A percentile compares a stretch with the other conserved stretches of the same genome.
Conservation (phyloP, 73 alveolate species). For the Stentor roeselii region DNA sequence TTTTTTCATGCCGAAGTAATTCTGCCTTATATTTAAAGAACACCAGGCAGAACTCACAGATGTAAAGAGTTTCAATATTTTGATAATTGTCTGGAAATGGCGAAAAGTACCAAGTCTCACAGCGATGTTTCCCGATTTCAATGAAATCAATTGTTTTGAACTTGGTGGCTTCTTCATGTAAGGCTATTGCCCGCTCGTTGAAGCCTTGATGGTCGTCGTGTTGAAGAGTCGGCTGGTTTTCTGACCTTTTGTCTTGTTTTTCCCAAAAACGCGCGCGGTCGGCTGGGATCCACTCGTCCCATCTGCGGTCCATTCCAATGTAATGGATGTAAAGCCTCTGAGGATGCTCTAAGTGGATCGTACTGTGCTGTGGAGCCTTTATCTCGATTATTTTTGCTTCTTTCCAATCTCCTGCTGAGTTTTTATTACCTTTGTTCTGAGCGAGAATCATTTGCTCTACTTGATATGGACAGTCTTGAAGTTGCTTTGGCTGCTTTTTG, state of each 20-base stretch:
- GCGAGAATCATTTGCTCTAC: neutral
- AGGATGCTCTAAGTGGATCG: neutral
- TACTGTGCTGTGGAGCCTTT: neutral
- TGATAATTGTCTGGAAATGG: conserved; percentile 66
- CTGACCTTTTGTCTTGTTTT: conserved; percentile 5
- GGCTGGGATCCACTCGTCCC: conserved; percentile 37
- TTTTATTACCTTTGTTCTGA: conserved; percentile 3
- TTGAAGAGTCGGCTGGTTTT: conserved; percentile 28
- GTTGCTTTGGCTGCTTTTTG: neutral
- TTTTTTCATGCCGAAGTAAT: conserved; percentile 47
- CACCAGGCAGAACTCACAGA: conserved; percentile 89
- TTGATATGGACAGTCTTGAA: neutral
- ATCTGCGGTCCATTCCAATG: conserved; percentile 36
- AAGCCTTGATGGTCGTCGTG: conserved; percentile 61
- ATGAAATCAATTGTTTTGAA: conserved; percentile 55
- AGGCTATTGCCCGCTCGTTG: conserved; percentile 36
- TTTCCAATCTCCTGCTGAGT: neutral
- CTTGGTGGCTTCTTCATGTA: conserved; percentile 64
- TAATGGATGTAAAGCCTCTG: conserved; percentile 59
- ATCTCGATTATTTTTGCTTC: conserved; percentile 22
- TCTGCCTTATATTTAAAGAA: conserved; percentile 43
- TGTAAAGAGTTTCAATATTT: conserved; percentile 69
- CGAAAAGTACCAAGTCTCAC: conserved; percentile 64
- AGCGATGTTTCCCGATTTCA: conserved; percentile 49
- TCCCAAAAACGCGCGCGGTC: conserved; percentile 28